Base-by-base conservation (phyloP, 306 rosid genomes). In the Dryas alaskensis region DNA sequence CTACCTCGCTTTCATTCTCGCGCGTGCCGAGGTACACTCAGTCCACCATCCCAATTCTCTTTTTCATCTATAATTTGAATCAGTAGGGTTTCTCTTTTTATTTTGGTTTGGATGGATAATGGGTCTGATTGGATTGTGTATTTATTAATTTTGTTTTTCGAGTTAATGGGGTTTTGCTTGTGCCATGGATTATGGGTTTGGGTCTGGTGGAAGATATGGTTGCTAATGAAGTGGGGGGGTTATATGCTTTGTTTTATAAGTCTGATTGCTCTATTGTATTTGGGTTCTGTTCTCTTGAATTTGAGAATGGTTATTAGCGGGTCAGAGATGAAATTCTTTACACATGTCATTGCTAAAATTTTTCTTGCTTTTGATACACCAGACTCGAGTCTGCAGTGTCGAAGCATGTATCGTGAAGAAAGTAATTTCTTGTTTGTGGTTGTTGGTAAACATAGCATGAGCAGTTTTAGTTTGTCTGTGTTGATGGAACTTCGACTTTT, bases 1-100 rank as follows among this genome's bases (percentile, higher is more conserved):
- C 73, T 90, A 95, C 78, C 99, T 95, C 22, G 87, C 86, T 46
- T 95, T 95, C 83, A 92, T 92, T 81, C 89, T 95, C 60, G 89
- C 97, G 5, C 99, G 89, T 48, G 97, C 97, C 4, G 88, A 92
- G 96, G 99, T 92, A 74, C 67, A 45, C 72, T 49, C 75, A 67
- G 19, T 70, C 48, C 79, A 42, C 66, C 42, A 31, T 67, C n/a
- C 52, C 53, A 16, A 2, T 70, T 50, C 10, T 22, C n/a, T 6
- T 17, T 46, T 43, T 55, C 48, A 42, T 66, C 27, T 40, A 9
- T 42, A 40, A 11, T 55, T 44, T 45, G 14, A 9, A 44, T 19
- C 17, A 2, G 40, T 50, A 51, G 57, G 78, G 60, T 64, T 65
- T 46, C 25, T 5, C 17, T 60, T 67, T 42, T 50, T 22, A 16